phyloP scores from a whole-genome alignment of 192 early-diverging fungal genomes.

The Backusella psychrophila region DNA sequence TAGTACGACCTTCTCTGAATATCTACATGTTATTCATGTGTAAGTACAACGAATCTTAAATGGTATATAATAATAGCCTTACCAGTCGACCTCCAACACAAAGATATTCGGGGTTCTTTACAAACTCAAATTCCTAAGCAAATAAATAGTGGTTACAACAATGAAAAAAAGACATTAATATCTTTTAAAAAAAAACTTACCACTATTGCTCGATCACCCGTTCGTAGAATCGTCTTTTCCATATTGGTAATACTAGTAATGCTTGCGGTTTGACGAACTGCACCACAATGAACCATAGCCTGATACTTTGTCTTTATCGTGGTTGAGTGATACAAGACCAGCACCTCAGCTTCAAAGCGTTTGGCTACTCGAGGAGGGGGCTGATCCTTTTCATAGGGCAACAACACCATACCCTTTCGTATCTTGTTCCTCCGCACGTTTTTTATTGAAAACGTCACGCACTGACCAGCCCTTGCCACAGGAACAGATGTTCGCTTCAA shows the following conservation, averaged over 20 bases:
- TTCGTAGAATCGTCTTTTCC: slow-evolving; percentile 70
- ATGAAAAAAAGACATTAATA: background rate
- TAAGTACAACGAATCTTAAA: background rate
- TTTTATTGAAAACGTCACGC: slow-evolving; percentile 81
- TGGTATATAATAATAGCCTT: slow-evolving; percentile 33
- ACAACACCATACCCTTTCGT: slow-evolving; percentile 86
- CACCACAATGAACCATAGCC: slow-evolving; percentile 93
- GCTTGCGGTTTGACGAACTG: slow-evolving; percentile 82
- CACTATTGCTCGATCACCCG: slow-evolving; percentile 82
- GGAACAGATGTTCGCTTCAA: slow-evolving; percentile 83
- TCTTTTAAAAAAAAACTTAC: slow-evolving; percentile 27
- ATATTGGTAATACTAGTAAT: slow-evolving; percentile 59
- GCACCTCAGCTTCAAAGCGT: slow-evolving; percentile 89
- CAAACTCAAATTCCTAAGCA: slow-evolving; percentile 63
- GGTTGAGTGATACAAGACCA: slow-evolving; percentile 87
- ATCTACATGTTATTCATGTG: slow-evolving; percentile 32
- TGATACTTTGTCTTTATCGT: slow-evolving; percentile 90
- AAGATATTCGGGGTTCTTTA: slow-evolving; percentile 72
- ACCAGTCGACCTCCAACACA: slow-evolving; percentile 55
- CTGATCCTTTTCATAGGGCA: slow-evolving; percentile 40
- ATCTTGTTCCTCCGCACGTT: slow-evolving; percentile 75
- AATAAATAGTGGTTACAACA: background rate
- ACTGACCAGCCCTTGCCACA: slow-evolving; percentile 77
- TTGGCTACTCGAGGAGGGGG: slow-evolving; percentile 55
- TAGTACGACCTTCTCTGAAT: slow-evolving; percentile 83